Evolutionary conservation across 2,329 filamentous ascomycete species (phyloP).

Genomic region (Pseudocercospora crystallina): DNA sequence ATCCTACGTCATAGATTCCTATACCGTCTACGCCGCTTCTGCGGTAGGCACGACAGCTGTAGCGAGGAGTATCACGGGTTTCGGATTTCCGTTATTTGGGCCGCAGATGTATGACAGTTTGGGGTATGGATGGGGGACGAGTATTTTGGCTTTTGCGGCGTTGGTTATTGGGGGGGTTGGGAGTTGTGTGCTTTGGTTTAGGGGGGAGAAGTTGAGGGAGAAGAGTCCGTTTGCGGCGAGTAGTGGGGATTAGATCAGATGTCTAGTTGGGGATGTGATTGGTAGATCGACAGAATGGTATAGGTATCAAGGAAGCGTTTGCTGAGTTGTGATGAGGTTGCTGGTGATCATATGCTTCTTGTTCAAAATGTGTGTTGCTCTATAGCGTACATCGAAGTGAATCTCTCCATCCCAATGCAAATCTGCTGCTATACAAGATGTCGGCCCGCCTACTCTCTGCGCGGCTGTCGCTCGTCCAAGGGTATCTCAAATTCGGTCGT

Average conservation of each 20-base stretch:
- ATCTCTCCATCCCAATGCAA: too few relatives aligned
- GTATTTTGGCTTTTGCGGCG: slow-evolving; percentile 55
- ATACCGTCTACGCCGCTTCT: slow-evolving; percentile 45
- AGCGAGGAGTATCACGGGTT: slow-evolving; percentile 55
- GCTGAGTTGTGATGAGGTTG: too few relatives aligned
- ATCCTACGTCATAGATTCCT: slow-evolving; percentile 60
- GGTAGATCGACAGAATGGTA: too few relatives aligned
- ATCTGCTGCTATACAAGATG: too few relatives aligned
- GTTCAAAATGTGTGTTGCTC: too few relatives aligned
- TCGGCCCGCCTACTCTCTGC: too few relatives aligned
- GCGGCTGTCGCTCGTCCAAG: too few relatives aligned
- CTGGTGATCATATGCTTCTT: too few relatives aligned
- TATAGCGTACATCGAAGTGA: too few relatives aligned
- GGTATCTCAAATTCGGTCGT: not conserved
- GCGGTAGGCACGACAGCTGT: slow-evolving; percentile 55
- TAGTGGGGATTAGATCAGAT: not conserved
- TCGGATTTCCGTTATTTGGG: slow-evolving; percentile 61
- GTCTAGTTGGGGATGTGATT: too few relatives aligned
- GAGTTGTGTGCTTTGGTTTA: slow-evolving; percentile 44
- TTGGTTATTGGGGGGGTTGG: slow-evolving; percentile 51
- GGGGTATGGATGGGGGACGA: slow-evolving; percentile 51
- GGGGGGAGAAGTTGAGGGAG: slow-evolving; percentile 33
- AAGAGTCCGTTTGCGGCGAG: slow-evolving; percentile 29
- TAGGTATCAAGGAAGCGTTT: too few relatives aligned
- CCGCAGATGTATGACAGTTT: slow-evolving; percentile 47